Conservation (phyloP, 2,329 filamentous ascomycete species). For the Sphaceloma murrayae region DNA sequence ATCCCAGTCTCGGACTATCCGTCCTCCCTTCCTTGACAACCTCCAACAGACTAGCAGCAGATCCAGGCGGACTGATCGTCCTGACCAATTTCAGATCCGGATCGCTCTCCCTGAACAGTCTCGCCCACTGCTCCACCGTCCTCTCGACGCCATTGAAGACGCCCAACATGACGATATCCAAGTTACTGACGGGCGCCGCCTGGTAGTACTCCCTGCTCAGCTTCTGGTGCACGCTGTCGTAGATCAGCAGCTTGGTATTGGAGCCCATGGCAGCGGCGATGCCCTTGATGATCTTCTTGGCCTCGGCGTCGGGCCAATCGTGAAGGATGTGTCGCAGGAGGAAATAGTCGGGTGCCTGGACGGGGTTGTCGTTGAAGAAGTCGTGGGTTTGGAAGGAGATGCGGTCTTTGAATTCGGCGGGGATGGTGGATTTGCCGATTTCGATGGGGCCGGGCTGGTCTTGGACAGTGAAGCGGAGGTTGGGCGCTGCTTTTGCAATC, state of each 20-base stretch:
- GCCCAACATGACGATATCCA: slow-evolving; percentile 12
- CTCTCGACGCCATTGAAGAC: slow-evolving; percentile 11
- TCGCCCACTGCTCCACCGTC: slow-evolving; percentile 5
- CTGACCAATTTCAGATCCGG: neutral
- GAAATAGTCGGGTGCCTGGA: slow-evolving; percentile 27
- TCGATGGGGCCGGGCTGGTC: slow-evolving; percentile 31
- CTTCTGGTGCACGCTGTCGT: slow-evolving; percentile 11
- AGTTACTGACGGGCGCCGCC: slow-evolving; percentile 4
- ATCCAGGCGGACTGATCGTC: slow-evolving; percentile 5
- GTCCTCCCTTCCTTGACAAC: slow-evolving; percentile 7
- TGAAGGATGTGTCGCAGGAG: slow-evolving; percentile 24
- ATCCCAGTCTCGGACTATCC: neutral
- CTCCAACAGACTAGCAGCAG: slow-evolving; percentile 5
- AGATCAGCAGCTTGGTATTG: slow-evolving; percentile 11
- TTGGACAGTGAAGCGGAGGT: slow-evolving; percentile 38
- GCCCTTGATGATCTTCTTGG: slow-evolving; percentile 5
- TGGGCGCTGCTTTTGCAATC: slow-evolving; percentile 1
- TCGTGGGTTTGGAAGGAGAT: slow-evolving; percentile 21
- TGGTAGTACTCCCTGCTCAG: slow-evolving; percentile 8
- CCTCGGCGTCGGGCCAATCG: slow-evolving; percentile 23
- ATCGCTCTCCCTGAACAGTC: slow-evolving; percentile 8
- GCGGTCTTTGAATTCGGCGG: slow-evolving; percentile 14
- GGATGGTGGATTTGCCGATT: slow-evolving; percentile 17
- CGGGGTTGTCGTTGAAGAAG: slow-evolving; percentile 26
- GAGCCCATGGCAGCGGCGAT: neutral